Evolutionary conservation across 2,329 filamentous ascomycete species (phyloP).

Genomic region (Epichloe sylvatica): DNA sequence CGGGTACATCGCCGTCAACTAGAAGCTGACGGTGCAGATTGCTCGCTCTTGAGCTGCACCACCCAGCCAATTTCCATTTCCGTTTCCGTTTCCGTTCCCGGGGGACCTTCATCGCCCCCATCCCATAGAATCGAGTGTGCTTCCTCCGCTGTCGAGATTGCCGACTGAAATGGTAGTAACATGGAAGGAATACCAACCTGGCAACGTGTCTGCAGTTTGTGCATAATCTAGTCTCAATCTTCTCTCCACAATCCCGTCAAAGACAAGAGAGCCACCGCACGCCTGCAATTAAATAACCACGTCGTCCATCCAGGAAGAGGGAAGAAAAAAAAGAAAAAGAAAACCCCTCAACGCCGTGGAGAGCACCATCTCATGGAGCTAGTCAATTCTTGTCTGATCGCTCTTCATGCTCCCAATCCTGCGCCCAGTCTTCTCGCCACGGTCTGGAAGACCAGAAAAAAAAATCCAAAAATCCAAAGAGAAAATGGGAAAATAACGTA

Average conservation of each 20-base stretch:
- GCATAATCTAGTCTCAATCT: too few species aligned
- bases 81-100: background rate
- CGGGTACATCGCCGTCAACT: conserved; percentile 10
- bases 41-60: background rate
- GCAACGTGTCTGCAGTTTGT: conserved; percentile 2
- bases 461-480: background rate
- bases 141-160: background rate
- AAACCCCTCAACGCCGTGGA: conserved; percentile 7
- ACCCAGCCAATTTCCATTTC: background rate
- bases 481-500: background rate
- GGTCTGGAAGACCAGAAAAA: background rate
- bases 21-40: conserved; percentile 9
- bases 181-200: conserved; percentile 10
- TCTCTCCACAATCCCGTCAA: background rate
- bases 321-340: conserved; percentile 7
- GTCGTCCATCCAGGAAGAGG: background rate
- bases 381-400: too few species aligned
- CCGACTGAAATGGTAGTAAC: background rate
- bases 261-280: background rate
- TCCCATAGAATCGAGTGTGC: background rate
- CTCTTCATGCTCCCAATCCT: too few species aligned
- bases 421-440: background rate
- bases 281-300: background rate
- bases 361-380: conserved; percentile 11
- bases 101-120: background rate